Base-by-base conservation (phyloP, 164 flowering plant genomes). In the Amborella trichopoda region DNA sequence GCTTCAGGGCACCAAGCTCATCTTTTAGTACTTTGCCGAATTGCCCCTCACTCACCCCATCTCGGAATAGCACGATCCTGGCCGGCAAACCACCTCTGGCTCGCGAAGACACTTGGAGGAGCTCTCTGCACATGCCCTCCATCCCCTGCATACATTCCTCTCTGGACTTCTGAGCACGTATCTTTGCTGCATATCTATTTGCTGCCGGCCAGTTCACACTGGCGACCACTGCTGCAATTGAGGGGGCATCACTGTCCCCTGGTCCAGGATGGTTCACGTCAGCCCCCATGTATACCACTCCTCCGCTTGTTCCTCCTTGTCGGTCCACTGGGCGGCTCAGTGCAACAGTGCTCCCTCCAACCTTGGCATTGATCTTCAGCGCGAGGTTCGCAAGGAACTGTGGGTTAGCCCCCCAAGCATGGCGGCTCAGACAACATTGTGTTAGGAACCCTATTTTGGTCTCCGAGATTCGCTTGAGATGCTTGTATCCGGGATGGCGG, bases 171-270 rank as follows among this genome's bases (percentile, higher is more conserved):
- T 88, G 96, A 8, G 75, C 61, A 3, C 70, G 48, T 32, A 81
- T 52, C 18, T 84, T 55, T 1, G 80, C 77, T 5, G 70, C 86
- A 60, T 88, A 88, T 5, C 64, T 70, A 32, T 76, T 88, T 6
- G 79, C 88, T 39, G 71, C 91, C 0, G 96, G 96, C 94, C 94
- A 88, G 26, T 88, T 88, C 13, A 81, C 51, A 2, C 83, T 62
- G 18, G 72, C 94, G 30, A 74, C 90, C 21, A 88, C 83, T 13
- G 91, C 91, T 21, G 83, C 82, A 32, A 81, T 76, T 2, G 96
- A 88, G 6, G 80, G 94, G 57, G 78, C 60, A 1, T 61, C 47
- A 3, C 17, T 12, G 54, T 77, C 68, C 21, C 23, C 4, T 3
- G 78, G 19, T 5, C 55, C 65, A 6, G 96, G 96, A 51, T 87